A percentile compares a stretch with the other conserved stretches of the same genome.
phyloP scores from a whole-genome alignment of 371 early-diverging fungal genomes.

The Mortierella sp. region DNA sequence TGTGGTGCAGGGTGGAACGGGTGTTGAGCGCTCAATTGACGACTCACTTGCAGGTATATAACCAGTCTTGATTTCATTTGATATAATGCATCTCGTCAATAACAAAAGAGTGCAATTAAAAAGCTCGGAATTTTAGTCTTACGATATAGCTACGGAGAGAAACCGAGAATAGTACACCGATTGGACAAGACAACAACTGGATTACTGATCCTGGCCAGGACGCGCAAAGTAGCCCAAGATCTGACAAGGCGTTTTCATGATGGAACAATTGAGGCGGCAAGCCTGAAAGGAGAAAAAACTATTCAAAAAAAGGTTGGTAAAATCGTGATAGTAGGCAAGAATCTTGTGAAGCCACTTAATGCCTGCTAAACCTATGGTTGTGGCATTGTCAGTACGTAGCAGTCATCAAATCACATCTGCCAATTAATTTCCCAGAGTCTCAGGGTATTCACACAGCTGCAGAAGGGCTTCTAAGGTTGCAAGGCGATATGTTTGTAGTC shows the following conservation, averaged over 20 bases:
- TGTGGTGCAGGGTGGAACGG: constrained; percentile 39
- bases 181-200: constrained; percentile 45
- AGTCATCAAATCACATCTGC: constrained; percentile 22
- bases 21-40: constrained; percentile 17
- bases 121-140: constrained; percentile 13
- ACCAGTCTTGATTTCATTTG: not conserved
- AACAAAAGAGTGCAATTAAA: no score
- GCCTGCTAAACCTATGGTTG: not conserved
- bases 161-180: constrained; percentile 40
- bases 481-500: constrained; percentile 21
- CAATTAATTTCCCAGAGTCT: not conserved
- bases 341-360: no score
- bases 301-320: constrained; percentile 21
- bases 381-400: constrained; percentile 17
- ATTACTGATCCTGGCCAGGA: constrained; percentile 36
- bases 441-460: not conserved
- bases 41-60: constrained; percentile 25
- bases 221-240: constrained; percentile 40
- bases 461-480: not conserved
- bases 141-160: constrained; percentile 9
- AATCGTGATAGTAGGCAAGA: no score
- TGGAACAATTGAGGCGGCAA: constrained; percentile 2
- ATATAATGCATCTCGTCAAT: not conserved
- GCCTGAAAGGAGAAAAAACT: not conserved
- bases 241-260: constrained; percentile 29